These are phyloP conservation scores for Plantago coronopus DNA, from an alignment of 305 asterid genomes.

Conservation along the genomic window DNA sequence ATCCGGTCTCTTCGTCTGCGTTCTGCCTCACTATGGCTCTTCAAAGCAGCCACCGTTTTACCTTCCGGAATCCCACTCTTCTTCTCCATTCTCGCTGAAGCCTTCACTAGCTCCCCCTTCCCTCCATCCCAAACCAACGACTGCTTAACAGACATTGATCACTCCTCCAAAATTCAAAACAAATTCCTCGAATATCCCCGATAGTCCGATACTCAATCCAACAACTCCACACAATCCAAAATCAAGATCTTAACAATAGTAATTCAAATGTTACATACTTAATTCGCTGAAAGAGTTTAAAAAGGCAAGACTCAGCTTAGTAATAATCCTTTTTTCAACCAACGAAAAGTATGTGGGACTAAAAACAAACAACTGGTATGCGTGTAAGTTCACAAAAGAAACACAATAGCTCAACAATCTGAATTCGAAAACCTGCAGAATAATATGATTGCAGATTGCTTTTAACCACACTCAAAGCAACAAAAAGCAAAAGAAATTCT, in stretches of 20 bases:
- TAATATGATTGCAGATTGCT: too few species aligned
- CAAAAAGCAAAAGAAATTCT: neutral
- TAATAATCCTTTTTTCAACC: neutral
- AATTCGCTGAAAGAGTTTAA: too few species aligned
- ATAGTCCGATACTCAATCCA: constrained; percentile 24
- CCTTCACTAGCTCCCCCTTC: constrained; percentile 50
- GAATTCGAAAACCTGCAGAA: neutral
- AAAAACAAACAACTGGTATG: constrained; percentile 3
- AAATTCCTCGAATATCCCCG: constrained; percentile 2
- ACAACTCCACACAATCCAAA: constrained; percentile 21
- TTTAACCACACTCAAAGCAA: neutral
- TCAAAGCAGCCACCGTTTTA: constrained; percentile 59
- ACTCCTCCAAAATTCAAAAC: constrained; percentile 27
- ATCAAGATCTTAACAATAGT: neutral
- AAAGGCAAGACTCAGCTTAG: too few species aligned
- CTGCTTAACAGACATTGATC: constrained; percentile 30
- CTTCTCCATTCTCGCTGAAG: constrained; percentile 37
- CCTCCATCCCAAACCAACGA: constrained; percentile 51
- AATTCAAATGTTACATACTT: too few species aligned
- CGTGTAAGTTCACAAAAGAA: neutral
- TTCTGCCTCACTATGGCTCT: constrained; percentile 87
- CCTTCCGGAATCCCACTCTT: constrained; percentile 37
- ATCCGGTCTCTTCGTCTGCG: constrained; percentile 80
- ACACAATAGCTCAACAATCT: neutral
- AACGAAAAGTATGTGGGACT: neutral